A percentile compares a stretch with the other conserved stretches of the same genome.
phyloP scores from a whole-genome alignment of 352 stramenopile species.

The Globisporangium radiosum region DNA sequence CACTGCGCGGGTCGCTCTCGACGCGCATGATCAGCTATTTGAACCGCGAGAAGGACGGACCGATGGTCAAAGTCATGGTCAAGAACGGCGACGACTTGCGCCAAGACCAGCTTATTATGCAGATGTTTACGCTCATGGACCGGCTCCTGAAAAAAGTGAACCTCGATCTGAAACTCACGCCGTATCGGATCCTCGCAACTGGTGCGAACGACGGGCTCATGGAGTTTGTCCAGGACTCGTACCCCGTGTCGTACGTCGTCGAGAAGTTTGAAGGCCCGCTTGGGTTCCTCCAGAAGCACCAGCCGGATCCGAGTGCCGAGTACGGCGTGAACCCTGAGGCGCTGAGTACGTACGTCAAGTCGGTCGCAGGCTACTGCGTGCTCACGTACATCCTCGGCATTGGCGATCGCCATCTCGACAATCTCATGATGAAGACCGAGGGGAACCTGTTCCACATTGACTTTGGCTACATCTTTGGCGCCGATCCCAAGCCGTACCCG shows the following conservation, averaged over 20 bases:
- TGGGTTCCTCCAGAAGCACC: constrained; percentile 82
- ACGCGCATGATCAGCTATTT: constrained; percentile 71
- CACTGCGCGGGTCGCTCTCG: constrained; percentile 64
- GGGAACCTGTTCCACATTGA: constrained; percentile 99
- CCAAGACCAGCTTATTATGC: constrained; percentile 99
- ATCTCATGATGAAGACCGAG: constrained; percentile 96
- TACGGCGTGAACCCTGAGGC: constrained; percentile 89
- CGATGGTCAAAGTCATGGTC: constrained; percentile 97
- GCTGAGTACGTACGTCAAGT: constrained; percentile 96
- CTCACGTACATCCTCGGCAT: constrained; percentile 99
- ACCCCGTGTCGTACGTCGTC: constrained; percentile 95
- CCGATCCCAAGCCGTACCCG: constrained; percentile 98
- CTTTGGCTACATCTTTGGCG: constrained; percentile 99
- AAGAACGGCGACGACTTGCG: constrained; percentile 99
- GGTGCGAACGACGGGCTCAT: constrained; percentile 91
- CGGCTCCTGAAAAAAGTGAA: constrained; percentile 97
- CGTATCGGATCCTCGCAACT: constrained; percentile 91
- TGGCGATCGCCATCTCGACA: constrained; percentile 99
- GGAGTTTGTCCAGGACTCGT: constrained; percentile 96
- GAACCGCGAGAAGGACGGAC: constrained; percentile 76
- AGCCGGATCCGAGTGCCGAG: constrained; percentile 76
- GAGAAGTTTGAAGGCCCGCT: constrained; percentile 89
- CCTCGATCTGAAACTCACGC: constrained; percentile 96
- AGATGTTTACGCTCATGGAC: constrained; percentile 99
- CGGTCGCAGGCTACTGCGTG: constrained; percentile 98